These are phyloP conservation scores for Centaurea solstitialis DNA, from an alignment of 129 eudicot species.

Conservation along the genomic window DNA sequence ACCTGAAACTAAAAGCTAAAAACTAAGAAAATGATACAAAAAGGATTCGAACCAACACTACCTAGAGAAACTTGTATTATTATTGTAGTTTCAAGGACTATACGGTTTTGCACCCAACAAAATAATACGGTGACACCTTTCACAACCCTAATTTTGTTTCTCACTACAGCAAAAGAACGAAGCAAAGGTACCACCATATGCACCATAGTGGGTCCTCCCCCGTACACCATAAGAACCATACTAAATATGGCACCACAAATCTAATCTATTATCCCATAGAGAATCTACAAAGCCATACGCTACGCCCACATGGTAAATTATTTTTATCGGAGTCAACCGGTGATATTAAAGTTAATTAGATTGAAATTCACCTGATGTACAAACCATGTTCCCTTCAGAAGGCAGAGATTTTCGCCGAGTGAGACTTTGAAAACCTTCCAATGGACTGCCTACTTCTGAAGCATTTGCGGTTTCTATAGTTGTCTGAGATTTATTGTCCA, in stretches of 20 bases:
- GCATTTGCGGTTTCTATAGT: slow-evolving; percentile 66
- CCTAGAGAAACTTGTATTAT: too few relatives aligned
- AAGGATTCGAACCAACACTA: background rate
- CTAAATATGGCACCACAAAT: too few relatives aligned
- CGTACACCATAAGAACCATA: too few relatives aligned
- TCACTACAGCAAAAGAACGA: too few relatives aligned
- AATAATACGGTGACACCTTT: too few relatives aligned
- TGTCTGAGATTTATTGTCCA: slow-evolving; percentile 69
- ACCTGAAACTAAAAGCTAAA: background rate
- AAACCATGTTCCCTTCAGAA: slow-evolving; percentile 44
- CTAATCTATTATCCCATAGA: background rate
- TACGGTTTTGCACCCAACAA: too few relatives aligned
- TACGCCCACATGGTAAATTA: background rate
- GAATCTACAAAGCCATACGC: background rate
- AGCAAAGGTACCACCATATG: too few relatives aligned
- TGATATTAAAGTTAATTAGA: background rate
- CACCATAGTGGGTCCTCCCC: too few relatives aligned
- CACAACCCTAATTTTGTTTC: too few relatives aligned
- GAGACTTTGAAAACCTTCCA: slow-evolving; percentile 58
- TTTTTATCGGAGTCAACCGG: background rate
- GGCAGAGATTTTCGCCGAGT: slow-evolving; percentile 73
- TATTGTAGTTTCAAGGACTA: too few relatives aligned
- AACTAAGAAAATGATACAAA: background rate
- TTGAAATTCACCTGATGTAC: slow-evolving; percentile 36
- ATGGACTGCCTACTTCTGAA: slow-evolving; percentile 91